These are phyloP conservation scores for Laguncularia racemosa DNA, from an alignment of 345 rosid species.

Conservation along the genomic window DNA sequence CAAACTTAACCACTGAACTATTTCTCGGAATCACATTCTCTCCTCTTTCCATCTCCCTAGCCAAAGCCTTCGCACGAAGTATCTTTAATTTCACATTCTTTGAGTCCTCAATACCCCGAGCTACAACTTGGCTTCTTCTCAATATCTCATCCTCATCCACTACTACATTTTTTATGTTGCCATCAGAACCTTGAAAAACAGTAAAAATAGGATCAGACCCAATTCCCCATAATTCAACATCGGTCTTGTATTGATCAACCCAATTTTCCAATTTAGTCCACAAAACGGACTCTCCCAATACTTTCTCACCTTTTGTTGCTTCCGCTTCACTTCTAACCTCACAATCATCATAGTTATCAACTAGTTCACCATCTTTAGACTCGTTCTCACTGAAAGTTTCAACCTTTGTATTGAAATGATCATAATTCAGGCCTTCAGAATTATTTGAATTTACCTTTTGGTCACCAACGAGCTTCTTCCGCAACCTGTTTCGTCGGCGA, in stretches of 20 bases:
- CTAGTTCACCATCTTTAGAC: too few relatives aligned
- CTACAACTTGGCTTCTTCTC: slow-evolving; percentile 27
- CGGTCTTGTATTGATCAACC: slow-evolving; percentile 54
- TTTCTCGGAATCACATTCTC: slow-evolving; percentile 48
- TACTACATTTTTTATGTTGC: slow-evolving; percentile 47
- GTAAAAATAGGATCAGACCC: slow-evolving; percentile 63
- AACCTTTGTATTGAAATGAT: too few relatives aligned
- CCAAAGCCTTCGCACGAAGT: slow-evolving; percentile 48
- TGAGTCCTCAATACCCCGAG: slow-evolving; percentile 23
- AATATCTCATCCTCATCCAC: slow-evolving; percentile 54
- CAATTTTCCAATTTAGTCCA: slow-evolving; percentile 55
- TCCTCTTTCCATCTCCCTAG: slow-evolving; percentile 58
- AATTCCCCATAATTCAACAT: slow-evolving; percentile 63
- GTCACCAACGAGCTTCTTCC: too few relatives aligned
- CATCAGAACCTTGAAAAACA: slow-evolving; percentile 42
- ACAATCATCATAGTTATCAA: too few relatives aligned
- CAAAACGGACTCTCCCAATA: slow-evolving; percentile 36
- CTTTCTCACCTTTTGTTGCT: background rate
- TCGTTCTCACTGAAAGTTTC: too few relatives aligned
- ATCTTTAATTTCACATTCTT: slow-evolving; percentile 32
- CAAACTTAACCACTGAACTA: slow-evolving; percentile 61
- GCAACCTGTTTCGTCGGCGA: too few relatives aligned
- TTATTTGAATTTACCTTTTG: too few relatives aligned
- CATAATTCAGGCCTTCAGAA: too few relatives aligned
- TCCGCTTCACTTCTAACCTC: too few relatives aligned